These are phyloP conservation scores for Solanum corneliomulleri DNA, from an alignment of 257 asterid species.

Conservation along the genomic window DNA sequence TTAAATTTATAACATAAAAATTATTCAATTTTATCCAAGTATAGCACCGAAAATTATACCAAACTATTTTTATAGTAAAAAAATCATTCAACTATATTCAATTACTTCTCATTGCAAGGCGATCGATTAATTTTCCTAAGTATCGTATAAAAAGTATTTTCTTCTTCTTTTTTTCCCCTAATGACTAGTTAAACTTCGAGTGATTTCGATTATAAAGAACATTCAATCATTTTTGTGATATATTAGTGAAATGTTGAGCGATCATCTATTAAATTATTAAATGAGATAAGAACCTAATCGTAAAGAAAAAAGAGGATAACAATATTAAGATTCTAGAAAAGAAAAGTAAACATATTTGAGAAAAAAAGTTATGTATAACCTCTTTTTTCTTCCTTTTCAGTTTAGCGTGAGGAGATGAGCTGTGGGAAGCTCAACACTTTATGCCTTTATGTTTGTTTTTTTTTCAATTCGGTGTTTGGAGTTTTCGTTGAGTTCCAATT, in stretches of 20 bases:
- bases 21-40: neutral
- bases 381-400: neutral
- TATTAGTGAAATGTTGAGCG: neutral
- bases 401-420: conserved; percentile 4
- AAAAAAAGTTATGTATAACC: neutral
- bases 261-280: neutral
- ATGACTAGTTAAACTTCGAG: neutral
- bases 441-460: neutral
- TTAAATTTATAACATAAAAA: too few relatives aligned
- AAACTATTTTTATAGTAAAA: too few relatives aligned
- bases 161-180: neutral
- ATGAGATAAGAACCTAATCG: neutral
- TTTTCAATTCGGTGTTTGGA: too few relatives aligned
- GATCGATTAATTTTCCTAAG: neutral
- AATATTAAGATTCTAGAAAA: neutral
- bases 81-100: too few relatives aligned
- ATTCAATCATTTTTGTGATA: neutral
- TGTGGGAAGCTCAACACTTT: neutral
- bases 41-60: too few relatives aligned
- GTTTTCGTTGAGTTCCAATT: accelerated
- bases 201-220: neutral
- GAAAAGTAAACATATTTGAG: neutral
- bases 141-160: neutral
- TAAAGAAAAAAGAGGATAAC: neutral
- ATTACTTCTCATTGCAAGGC: neutral